These are phyloP conservation scores for Tritrichomonas foetus DNA, from an alignment of 208 protist genomes.

Conservation along the genomic window DNA sequence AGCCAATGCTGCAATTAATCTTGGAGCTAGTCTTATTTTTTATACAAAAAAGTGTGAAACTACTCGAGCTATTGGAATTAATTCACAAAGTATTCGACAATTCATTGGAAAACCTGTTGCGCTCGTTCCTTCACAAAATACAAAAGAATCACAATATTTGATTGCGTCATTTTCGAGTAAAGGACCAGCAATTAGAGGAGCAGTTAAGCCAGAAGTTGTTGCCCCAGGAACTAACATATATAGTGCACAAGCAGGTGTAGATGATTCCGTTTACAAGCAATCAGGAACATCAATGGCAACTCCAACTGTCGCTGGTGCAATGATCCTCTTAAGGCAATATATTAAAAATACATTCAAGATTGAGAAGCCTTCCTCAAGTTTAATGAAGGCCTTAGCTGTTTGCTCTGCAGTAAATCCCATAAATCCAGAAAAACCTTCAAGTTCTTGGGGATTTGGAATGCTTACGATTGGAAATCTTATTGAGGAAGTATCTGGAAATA, in stretches of 20 bases:
- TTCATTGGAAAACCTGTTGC: too few relatives aligned
- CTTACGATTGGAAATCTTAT: neutral
- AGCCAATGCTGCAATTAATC: too few relatives aligned
- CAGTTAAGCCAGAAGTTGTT: neutral
- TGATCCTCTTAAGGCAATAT: neutral
- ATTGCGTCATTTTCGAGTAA: neutral
- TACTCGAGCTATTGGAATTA: too few relatives aligned
- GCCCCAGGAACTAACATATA: neutral
- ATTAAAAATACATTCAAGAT: neutral
- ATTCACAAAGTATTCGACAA: too few relatives aligned
- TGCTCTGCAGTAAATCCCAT: neutral
- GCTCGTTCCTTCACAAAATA: too few relatives aligned
- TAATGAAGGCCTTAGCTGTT: neutral
- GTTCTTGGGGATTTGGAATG: neutral
- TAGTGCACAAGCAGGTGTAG: neutral
- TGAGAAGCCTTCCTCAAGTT: neutral
- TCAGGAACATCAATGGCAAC: conserved; percentile 24
- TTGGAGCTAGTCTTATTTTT: too few relatives aligned
- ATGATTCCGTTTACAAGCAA: neutral
- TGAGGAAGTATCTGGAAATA: neutral
- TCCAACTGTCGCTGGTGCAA: neutral
- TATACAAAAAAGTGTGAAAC: too few relatives aligned
- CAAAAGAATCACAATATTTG: too few relatives aligned
- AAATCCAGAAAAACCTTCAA: neutral
- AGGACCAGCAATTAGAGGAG: neutral